Percentiles rank a stretch among this genome's conserved stretches.
Evolutionary conservation across 169 alveolate genomes (phyloP).

Genomic region (Plasmodium berghei): DNA sequence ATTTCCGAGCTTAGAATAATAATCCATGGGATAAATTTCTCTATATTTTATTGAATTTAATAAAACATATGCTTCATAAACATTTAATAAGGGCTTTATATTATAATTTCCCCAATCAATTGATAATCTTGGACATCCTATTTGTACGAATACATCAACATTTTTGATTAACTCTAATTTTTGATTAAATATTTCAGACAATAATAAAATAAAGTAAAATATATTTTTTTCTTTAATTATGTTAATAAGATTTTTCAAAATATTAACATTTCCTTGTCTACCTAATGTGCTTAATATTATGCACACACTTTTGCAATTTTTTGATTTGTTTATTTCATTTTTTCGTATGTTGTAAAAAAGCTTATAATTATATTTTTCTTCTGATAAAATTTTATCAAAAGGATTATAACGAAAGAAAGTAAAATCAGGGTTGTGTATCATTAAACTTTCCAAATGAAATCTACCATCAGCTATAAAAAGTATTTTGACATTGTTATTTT

Average conservation of each 20-base stretch:
- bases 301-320: slow-evolving; percentile 78
- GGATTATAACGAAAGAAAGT: slow-evolving; percentile 95
- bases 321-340: slow-evolving; percentile 85
- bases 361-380: slow-evolving; percentile 91
- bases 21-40: slow-evolving; percentile 92
- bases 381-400: slow-evolving; percentile 86
- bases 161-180: slow-evolving; percentile 77
- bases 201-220: slow-evolving; percentile 68
- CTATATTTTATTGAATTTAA: slow-evolving; percentile 85
- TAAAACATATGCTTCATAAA: slow-evolving; percentile 98
- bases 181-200: slow-evolving; percentile 85
- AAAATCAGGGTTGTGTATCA: slow-evolving; percentile 97
- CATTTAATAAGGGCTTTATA: slow-evolving; percentile 94
- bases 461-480: slow-evolving; percentile 98
- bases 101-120: slow-evolving; percentile 99
- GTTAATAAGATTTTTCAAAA: slow-evolving; percentile 76
- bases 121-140: slow-evolving; percentile 99
- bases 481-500: slow-evolving; percentile 60
- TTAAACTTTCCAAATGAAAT: slow-evolving; percentile 99
- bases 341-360: slow-evolving; percentile 91
- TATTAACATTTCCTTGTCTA: slow-evolving; percentile 88
- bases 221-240: slow-evolving; percentile 66
- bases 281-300: slow-evolving; percentile 88
- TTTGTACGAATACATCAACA: slow-evolving; percentile 88
- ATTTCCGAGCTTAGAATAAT: slow-evolving; percentile 91